Conservation (phyloP, 73 alveolate species). For the Symbiodinium pilosum region DNA sequence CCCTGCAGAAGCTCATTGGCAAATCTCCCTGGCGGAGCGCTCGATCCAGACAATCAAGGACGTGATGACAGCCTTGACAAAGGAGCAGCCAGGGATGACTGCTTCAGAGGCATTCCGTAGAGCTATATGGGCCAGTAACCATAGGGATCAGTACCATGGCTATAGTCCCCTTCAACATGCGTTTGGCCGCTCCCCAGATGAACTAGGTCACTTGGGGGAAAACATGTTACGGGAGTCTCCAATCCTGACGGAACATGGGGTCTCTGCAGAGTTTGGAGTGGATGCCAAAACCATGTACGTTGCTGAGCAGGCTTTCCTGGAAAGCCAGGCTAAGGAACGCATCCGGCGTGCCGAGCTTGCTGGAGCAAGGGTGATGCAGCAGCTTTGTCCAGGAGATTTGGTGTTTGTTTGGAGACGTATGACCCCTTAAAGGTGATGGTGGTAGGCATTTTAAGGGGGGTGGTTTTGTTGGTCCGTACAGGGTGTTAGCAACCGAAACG, state of each 20-base stretch:
- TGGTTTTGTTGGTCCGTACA: not conserved
- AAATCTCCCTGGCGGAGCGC: not conserved
- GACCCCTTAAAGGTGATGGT: not conserved
- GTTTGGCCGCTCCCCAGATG: not conserved
- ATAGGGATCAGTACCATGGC: not conserved
- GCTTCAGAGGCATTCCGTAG: not conserved
- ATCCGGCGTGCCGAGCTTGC: not conserved
- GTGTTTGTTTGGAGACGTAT: not conserved
- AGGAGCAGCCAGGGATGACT: not conserved
- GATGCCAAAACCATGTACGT: not conserved
- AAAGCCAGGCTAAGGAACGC: not conserved
- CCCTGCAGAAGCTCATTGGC: conserved; percentile 29
- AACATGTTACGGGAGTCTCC: not conserved
- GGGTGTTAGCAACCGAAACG: not conserved
- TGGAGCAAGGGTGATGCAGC: not conserved
- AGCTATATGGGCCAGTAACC: not conserved
- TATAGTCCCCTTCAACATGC: not conserved
- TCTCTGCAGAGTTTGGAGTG: not conserved
- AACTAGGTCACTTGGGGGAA: not conserved
- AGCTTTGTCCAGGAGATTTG: not conserved
- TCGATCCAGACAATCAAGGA: not conserved
- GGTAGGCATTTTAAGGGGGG: not conserved
- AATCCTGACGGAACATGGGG: too few relatives aligned
- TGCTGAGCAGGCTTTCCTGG: not conserved
- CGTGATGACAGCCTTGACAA: not conserved